phyloP scores from a whole-genome alignment of 176 grass and related monocot genomes.

The Oryza meridionalis region DNA sequence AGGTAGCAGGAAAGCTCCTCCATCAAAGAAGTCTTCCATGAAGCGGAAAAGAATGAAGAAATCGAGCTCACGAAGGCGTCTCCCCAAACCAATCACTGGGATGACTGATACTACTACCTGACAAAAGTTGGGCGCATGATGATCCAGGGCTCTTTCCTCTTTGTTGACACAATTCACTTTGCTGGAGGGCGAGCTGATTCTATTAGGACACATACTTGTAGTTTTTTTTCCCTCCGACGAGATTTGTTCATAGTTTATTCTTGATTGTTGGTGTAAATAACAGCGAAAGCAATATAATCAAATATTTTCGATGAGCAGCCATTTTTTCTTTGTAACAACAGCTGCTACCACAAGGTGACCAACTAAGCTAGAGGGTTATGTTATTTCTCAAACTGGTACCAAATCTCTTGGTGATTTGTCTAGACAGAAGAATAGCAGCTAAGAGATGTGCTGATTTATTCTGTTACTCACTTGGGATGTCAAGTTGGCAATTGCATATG shows the following conservation, averaged over 20 bases:
- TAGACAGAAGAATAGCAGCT: neutral
- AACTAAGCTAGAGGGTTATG: neutral
- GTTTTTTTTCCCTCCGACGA: conserved; percentile 2
- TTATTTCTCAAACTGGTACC: neutral
- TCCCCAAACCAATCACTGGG: conserved; percentile 28
- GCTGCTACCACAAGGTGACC: neutral
- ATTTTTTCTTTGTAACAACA: neutral
- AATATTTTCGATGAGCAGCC: conserved; percentile 18
- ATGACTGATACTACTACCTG: conserved; percentile 33
- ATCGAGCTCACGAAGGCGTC: conserved; percentile 61
- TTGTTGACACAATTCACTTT: neutral
- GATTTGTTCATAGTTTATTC: conserved; percentile 52
- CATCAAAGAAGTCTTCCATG: conserved; percentile 52
- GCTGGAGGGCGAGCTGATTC: neutral
- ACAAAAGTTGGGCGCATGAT: neutral
- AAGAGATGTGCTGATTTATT: neutral
- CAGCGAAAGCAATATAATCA: conserved; percentile 40
- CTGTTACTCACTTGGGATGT: neutral
- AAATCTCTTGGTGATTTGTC: neutral
- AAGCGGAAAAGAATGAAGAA: conserved; percentile 76
- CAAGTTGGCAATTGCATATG: too few species aligned
- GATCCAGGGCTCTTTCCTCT: neutral
- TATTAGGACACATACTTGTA: conserved; percentile 34
- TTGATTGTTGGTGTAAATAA: conserved; percentile 65
- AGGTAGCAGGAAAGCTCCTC: conserved; percentile 49